phyloP scores from a whole-genome alignment of 2,329 filamentous ascomycete genomes.

The Fusarium paranaense region DNA sequence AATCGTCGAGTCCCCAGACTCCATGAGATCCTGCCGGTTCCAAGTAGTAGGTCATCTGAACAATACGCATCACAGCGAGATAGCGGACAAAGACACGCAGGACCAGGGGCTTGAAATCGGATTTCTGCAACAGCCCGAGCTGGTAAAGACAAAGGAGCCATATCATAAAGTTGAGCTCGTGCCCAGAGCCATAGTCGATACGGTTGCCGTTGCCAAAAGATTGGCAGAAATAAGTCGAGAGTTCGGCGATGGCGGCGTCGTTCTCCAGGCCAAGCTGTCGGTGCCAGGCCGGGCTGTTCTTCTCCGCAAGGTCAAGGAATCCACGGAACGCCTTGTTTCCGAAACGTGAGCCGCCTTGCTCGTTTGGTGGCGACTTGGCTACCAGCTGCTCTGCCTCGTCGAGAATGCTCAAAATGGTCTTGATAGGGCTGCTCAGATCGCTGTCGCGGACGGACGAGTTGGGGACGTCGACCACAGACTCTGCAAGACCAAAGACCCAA shows the following conservation, averaged over 20 bases:
- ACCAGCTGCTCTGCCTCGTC: constrained; percentile 76
- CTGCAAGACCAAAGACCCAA: constrained; percentile 88
- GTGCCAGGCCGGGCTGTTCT: constrained; percentile 72
- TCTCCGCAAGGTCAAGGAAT: constrained; percentile 78
- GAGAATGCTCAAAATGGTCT: constrained; percentile 76
- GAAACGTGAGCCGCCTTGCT: constrained; percentile 90
- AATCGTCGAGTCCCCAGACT: constrained; percentile 97
- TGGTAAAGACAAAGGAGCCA: constrained; percentile 97
- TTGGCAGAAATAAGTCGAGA: constrained; percentile 82
- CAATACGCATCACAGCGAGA: constrained; percentile 83
- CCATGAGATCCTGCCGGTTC: constrained; percentile 97
- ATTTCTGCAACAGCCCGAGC: constrained; percentile 70
- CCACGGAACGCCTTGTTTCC: constrained; percentile 92
- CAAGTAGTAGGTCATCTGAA: constrained; percentile 95
- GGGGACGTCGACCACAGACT: constrained; percentile 79
- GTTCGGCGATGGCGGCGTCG: constrained; percentile 71
- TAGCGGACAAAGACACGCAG: constrained; percentile 86
- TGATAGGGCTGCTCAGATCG: constrained; percentile 70
- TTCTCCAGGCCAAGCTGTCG: constrained; percentile 64
- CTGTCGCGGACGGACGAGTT: constrained; percentile 69
- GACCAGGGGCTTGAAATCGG: constrained; percentile 79
- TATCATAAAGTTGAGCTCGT: constrained; percentile 96
- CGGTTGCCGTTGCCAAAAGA: constrained; percentile 87
- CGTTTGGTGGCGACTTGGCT: constrained; percentile 78
- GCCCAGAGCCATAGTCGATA: constrained; percentile 97